Base-by-base conservation (phyloP, 345 rosid species). In the Turnera subulata region DNA sequence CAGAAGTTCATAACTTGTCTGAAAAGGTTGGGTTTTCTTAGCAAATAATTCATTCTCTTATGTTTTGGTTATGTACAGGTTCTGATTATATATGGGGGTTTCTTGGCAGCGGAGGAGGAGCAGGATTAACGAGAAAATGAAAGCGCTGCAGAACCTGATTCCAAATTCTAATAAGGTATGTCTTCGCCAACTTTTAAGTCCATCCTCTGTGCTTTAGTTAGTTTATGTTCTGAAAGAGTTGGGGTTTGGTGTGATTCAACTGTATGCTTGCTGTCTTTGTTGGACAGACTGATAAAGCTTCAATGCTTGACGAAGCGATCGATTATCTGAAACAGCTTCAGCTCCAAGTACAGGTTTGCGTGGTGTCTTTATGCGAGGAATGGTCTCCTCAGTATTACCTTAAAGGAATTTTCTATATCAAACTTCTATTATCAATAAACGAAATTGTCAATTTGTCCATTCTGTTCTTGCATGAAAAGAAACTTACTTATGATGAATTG, bases 121-220 rank as follows among this genome's bases (percentile, higher is more conserved):
- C 55, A 84, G 89, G 79, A 92, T 92, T 50, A 92, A 89, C 68
- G 98, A 89, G 80, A 92, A 92, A 74, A 86, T 92, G 97, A 92
- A 92, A 70, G 96, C 98, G 15, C 75, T 92, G 60, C 98, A 92
- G 18, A 84, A 81, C 67, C 80, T 89, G 26, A 89, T 89, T 64
- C 97, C 98, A 13, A 89, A 92, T 62, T 92, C 98, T 35, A 92
- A 89, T 63, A 92, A 89, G 89, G 98, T 88, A 61, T 53, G 24
- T 29, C 7, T 29, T 3, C 35, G 8, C 18, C 11, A 25, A 20
- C 32, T 45, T 48, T 26, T 29, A 29, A 20, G 18, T 51, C 32
- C 0, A 11, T 50, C 25, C 16, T 13, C 40, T 42, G 15, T 58
- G 39, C 29, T 58, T 48, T 47, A 40, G 13, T 53, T 2, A 11